A percentile compares a stretch with the other conserved stretches of the same genome.
Conservation (phyloP, 2,329 filamentous ascomycete genomes). For the Diaporthe sp. region DNA sequence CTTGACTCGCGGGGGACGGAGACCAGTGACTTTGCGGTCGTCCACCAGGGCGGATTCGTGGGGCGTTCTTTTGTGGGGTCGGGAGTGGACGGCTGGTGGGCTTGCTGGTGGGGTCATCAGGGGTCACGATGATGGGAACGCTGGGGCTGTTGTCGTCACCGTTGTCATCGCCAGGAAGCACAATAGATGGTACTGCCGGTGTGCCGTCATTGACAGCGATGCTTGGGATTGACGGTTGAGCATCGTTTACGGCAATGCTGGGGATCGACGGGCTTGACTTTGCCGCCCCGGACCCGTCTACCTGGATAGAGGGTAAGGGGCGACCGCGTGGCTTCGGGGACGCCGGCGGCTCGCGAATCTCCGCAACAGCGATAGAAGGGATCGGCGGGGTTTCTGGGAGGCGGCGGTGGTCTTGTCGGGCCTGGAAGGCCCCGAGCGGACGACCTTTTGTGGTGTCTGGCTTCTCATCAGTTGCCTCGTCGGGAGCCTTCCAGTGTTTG, state of each 20-base stretch:
- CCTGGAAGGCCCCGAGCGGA: constrained; percentile 41
- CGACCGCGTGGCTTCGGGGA: constrained; percentile 52
- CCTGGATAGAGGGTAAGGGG: constrained; percentile 57
- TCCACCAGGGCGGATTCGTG: constrained; percentile 52
- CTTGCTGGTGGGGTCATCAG: constrained; percentile 53
- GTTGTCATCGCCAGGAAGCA: constrained; percentile 50
- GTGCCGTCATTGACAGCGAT: constrained; percentile 58
- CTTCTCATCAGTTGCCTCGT: constrained; percentile 79
- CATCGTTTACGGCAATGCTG: constrained; percentile 60
- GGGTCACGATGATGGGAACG: constrained; percentile 58
- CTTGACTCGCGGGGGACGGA: constrained; percentile 58
- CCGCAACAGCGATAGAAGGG: constrained; percentile 68
- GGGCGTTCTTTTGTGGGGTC: constrained; percentile 54
- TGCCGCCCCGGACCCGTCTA: constrained; percentile 52
- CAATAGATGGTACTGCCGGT: constrained; percentile 56
- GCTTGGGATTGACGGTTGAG: constrained; percentile 58
- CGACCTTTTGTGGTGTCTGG: constrained; percentile 54
- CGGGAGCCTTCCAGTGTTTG: constrained; percentile 81
- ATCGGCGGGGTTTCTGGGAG: constrained; percentile 53
- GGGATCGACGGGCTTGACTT: constrained; percentile 57
- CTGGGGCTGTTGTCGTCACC: constrained; percentile 43
- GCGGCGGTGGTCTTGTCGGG: constrained; percentile 46
- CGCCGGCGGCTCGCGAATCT: constrained; percentile 55
- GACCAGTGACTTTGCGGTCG: constrained; percentile 70
- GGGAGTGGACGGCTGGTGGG: constrained; percentile 61